These are phyloP conservation scores for Fusarium longipes DNA, from an alignment of 2,329 filamentous ascomycete species.

Conservation along the genomic window DNA sequence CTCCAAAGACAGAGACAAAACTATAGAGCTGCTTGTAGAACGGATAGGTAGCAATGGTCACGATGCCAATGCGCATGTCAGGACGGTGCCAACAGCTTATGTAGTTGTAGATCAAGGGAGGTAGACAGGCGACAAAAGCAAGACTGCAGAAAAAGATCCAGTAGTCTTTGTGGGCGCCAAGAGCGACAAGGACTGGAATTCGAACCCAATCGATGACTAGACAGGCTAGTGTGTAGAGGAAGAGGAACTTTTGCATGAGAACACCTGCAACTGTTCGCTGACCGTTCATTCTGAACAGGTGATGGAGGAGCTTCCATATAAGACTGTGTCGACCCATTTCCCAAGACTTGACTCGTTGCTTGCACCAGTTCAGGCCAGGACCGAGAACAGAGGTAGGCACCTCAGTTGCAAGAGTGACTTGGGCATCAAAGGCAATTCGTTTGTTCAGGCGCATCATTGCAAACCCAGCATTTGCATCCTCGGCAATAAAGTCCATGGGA, in stretches of 20 bases:
- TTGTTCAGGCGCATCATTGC: constrained; percentile 10
- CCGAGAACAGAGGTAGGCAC: constrained; percentile 16
- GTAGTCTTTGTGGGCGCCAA: constrained; percentile 1
- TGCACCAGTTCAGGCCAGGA: constrained; percentile 33
- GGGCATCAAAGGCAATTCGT: not conserved
- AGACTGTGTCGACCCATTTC: constrained; percentile 33
- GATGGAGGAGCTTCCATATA: constrained; percentile 10
- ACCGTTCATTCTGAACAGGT: not conserved
- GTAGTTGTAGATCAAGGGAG: constrained; percentile 7
- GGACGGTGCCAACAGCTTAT: constrained; percentile 1
- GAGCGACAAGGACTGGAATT: not conserved
- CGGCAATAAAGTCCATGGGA: constrained; percentile 6
- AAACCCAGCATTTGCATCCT: constrained; percentile 4
- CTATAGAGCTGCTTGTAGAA: constrained; percentile 3
- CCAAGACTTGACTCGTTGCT: constrained; percentile 36
- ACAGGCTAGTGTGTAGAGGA: not conserved
- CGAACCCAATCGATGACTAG: constrained; percentile 8
- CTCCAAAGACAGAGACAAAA: constrained; percentile 3
- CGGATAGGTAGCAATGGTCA: not conserved
- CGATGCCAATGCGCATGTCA: constrained; percentile 4
- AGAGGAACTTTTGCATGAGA: constrained; percentile 2
- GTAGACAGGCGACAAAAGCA: constrained; percentile 2
- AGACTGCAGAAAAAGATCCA: constrained; percentile 18
- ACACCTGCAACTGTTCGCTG: not conserved
- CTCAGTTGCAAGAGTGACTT: not conserved